These are phyloP conservation scores for Spathaspora boniae DNA, from an alignment of 805 yeast species.

Conservation along the genomic window DNA sequence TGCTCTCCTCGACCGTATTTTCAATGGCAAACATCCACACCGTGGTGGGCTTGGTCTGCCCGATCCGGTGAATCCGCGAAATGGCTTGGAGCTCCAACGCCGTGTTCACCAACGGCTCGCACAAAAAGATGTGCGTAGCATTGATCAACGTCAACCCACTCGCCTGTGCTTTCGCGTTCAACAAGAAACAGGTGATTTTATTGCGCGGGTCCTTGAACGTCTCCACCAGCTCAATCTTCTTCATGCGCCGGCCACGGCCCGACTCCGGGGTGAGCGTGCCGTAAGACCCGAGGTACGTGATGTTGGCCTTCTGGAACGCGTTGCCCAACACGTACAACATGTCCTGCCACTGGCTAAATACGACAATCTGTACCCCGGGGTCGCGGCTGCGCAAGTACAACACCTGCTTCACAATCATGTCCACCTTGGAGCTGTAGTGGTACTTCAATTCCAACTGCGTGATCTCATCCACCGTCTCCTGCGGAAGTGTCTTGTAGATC, in stretches of 20 bases:
- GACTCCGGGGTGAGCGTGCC: conserved; percentile 33
- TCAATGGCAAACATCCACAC: conserved; percentile 91
- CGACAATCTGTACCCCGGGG: conserved; percentile 68
- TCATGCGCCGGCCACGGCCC: conserved; percentile 25
- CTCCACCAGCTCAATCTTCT: conserved; percentile 43
- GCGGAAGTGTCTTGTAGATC: conserved; percentile 46
- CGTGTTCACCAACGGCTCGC: conserved; percentile 89
- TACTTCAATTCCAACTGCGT: conserved; percentile 26
- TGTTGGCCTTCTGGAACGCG: conserved; percentile 59
- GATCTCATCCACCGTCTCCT: conserved; percentile 42
- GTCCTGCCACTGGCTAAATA: conserved; percentile 88
- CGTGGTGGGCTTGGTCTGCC: conserved; percentile 75
- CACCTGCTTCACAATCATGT: conserved; percentile 72
- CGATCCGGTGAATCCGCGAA: conserved; percentile 88
- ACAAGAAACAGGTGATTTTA: conserved; percentile 73
- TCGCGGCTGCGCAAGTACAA: conserved; percentile 58
- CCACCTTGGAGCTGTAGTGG: conserved; percentile 81
- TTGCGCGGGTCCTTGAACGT: conserved; percentile 56
- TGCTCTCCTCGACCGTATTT: conserved; percentile 86
- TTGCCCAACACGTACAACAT: conserved; percentile 62
- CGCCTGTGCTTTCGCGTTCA: conserved; percentile 84
- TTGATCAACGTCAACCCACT: conserved; percentile 88
- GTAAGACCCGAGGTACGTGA: conserved; percentile 55
- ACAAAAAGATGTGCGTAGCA: conserved; percentile 86
- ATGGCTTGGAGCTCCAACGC: conserved; percentile 89